These are phyloP conservation scores for Mucor circinelloides DNA, from an alignment of 371 early-diverging fungal genomes.

Conservation along the genomic window DNA sequence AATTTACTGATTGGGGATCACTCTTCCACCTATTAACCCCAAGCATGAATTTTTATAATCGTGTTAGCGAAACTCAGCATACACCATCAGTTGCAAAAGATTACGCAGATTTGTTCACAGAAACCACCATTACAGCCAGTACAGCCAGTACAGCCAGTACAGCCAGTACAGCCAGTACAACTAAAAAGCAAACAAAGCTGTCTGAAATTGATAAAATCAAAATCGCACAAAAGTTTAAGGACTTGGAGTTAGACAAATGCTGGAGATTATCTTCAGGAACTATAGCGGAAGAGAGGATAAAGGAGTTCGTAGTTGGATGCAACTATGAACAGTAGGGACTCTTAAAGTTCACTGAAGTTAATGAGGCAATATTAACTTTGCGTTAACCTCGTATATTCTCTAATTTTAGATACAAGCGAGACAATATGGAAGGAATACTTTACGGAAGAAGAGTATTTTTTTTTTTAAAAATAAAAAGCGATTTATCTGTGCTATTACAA, in stretches of 20 bases:
- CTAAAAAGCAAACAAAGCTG: too few relatives aligned
- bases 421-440: conserved; percentile 15
- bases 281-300: conserved; percentile 17
- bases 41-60: too few relatives aligned
- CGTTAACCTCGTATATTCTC: conserved; percentile 21
- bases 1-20: background rate
- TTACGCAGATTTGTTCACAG: too few relatives aligned
- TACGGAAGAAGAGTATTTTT: conserved; percentile 15
- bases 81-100: too few relatives aligned
- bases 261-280: conserved; percentile 21
- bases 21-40: too few relatives aligned
- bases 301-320: conserved; percentile 18
- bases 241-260: too few relatives aligned
- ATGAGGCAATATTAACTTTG: conserved; percentile 18
- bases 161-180: too few relatives aligned
- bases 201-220: too few relatives aligned
- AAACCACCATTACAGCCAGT: too few relatives aligned
- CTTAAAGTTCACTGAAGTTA: conserved; percentile 4
- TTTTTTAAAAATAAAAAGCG: conserved; percentile 14
- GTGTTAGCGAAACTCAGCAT: too few relatives aligned
- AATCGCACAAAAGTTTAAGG: too few relatives aligned
- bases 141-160: too few relatives aligned
- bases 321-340: conserved; percentile 25
- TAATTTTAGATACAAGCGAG: conserved; percentile 22
- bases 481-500: conserved; percentile 9